These are phyloP conservation scores for Dictyostelium discoideum DNA, from an alignment of 78 protist species.

Conservation along the genomic window DNA sequence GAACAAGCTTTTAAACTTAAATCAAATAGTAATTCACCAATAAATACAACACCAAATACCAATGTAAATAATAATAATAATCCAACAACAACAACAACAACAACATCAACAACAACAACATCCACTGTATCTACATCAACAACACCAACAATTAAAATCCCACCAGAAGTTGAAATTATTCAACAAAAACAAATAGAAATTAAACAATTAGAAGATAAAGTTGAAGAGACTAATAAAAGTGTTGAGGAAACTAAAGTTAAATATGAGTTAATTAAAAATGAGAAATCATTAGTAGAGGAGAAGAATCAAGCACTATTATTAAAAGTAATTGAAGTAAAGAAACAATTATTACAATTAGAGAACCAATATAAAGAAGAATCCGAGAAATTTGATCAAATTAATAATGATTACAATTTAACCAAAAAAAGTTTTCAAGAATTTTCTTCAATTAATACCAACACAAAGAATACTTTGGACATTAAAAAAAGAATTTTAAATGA, in stretches of 20 bases:
- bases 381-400: neutral
- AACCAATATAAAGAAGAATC: neutral
- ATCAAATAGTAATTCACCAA: neutral
- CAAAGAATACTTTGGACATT: neutral
- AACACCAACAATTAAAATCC: neutral
- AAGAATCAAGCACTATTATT: neutral
- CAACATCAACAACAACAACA: neutral
- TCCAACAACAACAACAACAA: neutral
- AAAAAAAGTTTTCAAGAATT: neutral
- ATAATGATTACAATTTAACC: neutral
- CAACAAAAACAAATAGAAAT: neutral
- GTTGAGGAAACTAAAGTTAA: neutral
- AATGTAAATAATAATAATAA: neutral
- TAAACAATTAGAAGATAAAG: neutral
- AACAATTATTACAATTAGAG: neutral
- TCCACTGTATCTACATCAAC: neutral
- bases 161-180: neutral
- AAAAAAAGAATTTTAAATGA: neutral
- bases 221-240: neutral
- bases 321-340: neutral
- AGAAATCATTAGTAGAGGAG: neutral
- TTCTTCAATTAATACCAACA: neutral
- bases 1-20: slow-evolving; percentile 9
- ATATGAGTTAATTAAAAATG: neutral
- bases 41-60: neutral